phyloP scores from a whole-genome alignment of 495 filamentous ascomycete genomes.

The Penicillium coprophilum region DNA sequence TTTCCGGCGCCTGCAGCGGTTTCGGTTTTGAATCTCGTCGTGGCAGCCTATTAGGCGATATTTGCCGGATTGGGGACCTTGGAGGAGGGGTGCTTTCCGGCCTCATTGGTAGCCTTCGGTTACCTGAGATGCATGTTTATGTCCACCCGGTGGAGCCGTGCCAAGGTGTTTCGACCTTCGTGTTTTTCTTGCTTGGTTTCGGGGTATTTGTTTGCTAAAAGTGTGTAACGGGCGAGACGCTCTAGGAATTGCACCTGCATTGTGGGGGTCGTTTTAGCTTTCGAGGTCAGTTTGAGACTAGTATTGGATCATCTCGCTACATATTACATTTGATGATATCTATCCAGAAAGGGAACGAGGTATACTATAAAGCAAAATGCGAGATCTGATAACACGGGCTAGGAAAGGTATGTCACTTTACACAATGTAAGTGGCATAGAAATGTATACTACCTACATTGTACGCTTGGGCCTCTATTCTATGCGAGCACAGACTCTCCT shows the following conservation, averaged over 20 bases:
- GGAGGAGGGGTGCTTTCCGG: constrained; percentile 24
- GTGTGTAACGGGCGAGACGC: constrained; percentile 14
- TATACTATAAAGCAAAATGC: background rate
- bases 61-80: constrained; percentile 29
- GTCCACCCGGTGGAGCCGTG: background rate
- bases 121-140: constrained; percentile 13
- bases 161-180: constrained; percentile 4
- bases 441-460: background rate
- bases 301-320: background rate
- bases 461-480: constrained; percentile 9
- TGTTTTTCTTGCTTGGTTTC: constrained; percentile 8
- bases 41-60: constrained; percentile 25
- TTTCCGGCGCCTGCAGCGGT: constrained; percentile 31
- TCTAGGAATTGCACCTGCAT: background rate
- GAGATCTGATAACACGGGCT: constrained; percentile 17
- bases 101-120: constrained; percentile 24
- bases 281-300: background rate
- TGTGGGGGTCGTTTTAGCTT: background rate
- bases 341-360: background rate
- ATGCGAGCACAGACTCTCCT: constrained; percentile 4
- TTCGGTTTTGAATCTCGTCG: constrained; percentile 11
- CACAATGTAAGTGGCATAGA: background rate
- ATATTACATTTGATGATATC: background rate
- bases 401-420: background rate
- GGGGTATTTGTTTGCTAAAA: background rate